phyloP scores from a whole-genome alignment of 179 eudicot genomes.

The Spergularia azorica region DNA sequence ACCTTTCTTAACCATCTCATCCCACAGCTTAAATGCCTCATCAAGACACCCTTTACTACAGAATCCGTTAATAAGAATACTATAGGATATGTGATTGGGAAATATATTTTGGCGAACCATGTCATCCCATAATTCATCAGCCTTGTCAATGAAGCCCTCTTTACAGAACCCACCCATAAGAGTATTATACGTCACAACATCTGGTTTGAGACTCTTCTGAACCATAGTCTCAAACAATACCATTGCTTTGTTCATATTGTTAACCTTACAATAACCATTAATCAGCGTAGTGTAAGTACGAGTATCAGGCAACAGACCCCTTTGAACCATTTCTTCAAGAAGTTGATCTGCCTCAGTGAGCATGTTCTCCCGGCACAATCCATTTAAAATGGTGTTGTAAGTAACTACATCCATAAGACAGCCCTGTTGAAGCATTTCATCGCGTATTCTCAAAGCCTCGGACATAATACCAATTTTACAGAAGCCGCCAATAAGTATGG shows the following conservation, averaged over 20 bases:
- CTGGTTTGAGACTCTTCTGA: slow-evolving; percentile 70
- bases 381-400: slow-evolving; percentile 74
- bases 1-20: slow-evolving; percentile 72
- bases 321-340: slow-evolving; percentile 74
- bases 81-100: slow-evolving; percentile 66
- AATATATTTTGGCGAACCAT: slow-evolving; percentile 47
- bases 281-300: slow-evolving; percentile 71
- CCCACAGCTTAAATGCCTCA: slow-evolving; percentile 71
- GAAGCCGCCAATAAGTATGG: slow-evolving; percentile 72
- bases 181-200: slow-evolving; percentile 73
- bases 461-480: slow-evolving; percentile 52
- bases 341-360: slow-evolving; percentile 60
- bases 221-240: slow-evolving; percentile 61
- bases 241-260: slow-evolving; percentile 54
- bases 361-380: slow-evolving; percentile 66
- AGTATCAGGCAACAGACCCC: slow-evolving; percentile 71
- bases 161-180: slow-evolving; percentile 83
- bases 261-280: slow-evolving; percentile 65
- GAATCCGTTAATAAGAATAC: slow-evolving; percentile 66
- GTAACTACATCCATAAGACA: slow-evolving; percentile 75
- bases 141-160: slow-evolving; percentile 67
- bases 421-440: slow-evolving; percentile 82
- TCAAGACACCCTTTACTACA: slow-evolving; percentile 45
- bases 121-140: slow-evolving; percentile 49
- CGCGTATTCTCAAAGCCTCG: slow-evolving; percentile 65